A percentile compares a stretch with the other conserved stretches of the same genome.
phyloP scores from a whole-genome alignment of 768 basidiomycete genomes.

The Tulasnella calospora region DNA sequence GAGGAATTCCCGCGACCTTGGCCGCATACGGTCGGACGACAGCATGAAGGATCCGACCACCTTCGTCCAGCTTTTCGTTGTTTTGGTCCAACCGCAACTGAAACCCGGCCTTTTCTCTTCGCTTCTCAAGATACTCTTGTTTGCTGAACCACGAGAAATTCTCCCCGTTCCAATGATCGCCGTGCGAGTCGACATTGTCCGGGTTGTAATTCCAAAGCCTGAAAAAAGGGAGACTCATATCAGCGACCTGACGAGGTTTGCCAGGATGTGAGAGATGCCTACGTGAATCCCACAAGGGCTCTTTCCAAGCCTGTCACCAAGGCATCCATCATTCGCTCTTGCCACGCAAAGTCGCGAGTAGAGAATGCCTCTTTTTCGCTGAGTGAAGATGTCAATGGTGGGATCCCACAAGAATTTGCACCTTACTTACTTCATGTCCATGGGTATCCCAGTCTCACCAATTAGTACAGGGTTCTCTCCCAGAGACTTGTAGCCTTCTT shows the following conservation, averaged over 20 bases:
- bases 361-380: constrained; percentile 69
- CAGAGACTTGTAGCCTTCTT: constrained; percentile 59
- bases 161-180: constrained; percentile 94
- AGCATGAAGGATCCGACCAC: constrained; percentile 68
- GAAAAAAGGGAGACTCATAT: constrained; percentile 3
- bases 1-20: constrained; percentile 81
- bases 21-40: constrained; percentile 88
- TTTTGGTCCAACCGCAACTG: constrained; percentile 46
- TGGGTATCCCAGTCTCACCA: constrained; percentile 91
- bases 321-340: constrained; percentile 90
- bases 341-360: constrained; percentile 73
- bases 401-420: neutral
- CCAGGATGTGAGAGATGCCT: constrained; percentile 36
- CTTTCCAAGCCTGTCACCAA: constrained; percentile 78
- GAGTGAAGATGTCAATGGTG: neutral
- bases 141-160: constrained; percentile 88
- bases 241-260: neutral
- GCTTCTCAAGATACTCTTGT: constrained; percentile 35
- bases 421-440: constrained; percentile 86
- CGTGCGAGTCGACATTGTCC: constrained; percentile 65
- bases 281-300: constrained; percentile 80
- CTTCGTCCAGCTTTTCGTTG: constrained; percentile 71
- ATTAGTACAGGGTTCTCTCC: constrained; percentile 81
- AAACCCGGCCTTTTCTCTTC: neutral
- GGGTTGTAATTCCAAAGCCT: constrained; percentile 97